Percentiles rank a stretch among this genome's conserved stretches.
Conservation (phyloP, 2,329 filamentous ascomycete genomes). For the Calycina marina region DNA sequence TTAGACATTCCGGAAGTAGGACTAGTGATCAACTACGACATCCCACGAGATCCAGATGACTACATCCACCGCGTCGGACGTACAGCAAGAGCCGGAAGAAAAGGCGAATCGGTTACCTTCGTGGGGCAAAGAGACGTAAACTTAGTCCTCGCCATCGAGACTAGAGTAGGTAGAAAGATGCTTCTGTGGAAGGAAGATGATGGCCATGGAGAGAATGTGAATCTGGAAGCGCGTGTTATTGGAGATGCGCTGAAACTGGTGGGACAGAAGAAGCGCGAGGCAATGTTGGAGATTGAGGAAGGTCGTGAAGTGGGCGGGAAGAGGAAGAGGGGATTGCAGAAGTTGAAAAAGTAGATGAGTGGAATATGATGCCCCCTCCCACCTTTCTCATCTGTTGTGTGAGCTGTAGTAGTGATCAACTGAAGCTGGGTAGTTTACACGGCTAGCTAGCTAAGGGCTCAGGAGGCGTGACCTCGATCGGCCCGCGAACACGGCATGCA, state of each 20-base stretch:
- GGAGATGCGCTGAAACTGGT: slow-evolving; percentile 78
- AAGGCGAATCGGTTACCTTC: slow-evolving; percentile 71
- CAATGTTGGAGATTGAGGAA: slow-evolving; percentile 80
- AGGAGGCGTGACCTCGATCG: no score
- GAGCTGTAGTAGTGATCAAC: no score
- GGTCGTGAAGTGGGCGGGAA: slow-evolving; percentile 86
- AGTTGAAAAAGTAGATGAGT: slow-evolving; percentile 21
- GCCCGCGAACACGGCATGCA: no score
- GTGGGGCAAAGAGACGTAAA: slow-evolving; percentile 89
- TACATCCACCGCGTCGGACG: slow-evolving; percentile 95
- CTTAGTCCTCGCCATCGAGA: slow-evolving; percentile 80
- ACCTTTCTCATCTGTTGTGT: no score
- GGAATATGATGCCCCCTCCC: not conserved
- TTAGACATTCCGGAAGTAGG: slow-evolving; percentile 88
- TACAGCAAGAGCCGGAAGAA: slow-evolving; percentile 80
- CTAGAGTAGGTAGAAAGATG: slow-evolving; percentile 67
- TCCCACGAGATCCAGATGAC: slow-evolving; percentile 90
- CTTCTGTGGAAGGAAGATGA: slow-evolving; percentile 57
- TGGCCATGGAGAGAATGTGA: slow-evolving; percentile 54
- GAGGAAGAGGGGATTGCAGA: slow-evolving; percentile 46
- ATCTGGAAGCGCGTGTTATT: slow-evolving; percentile 79
- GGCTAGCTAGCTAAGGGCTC: no score
- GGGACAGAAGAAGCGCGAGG: slow-evolving; percentile 86
- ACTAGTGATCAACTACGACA: slow-evolving; percentile 87
- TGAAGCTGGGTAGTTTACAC: no score